Evolutionary conservation across 2,329 filamentous ascomycete genomes (phyloP).

Genomic region (Parastagonospora nodorum): DNA sequence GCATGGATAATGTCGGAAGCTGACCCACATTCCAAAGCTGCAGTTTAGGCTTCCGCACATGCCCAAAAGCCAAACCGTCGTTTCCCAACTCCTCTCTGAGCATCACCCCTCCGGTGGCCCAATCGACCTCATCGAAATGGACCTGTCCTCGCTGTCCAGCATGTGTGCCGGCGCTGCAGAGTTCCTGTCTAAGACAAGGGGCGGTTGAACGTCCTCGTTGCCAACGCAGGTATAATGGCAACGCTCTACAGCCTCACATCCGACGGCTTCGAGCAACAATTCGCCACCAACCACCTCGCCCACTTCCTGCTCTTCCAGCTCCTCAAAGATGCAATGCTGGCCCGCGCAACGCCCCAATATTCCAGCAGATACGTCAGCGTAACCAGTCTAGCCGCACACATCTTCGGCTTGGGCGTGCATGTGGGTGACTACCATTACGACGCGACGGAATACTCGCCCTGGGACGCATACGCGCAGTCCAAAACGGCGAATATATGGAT

Average conservation of each 20-base stretch:
- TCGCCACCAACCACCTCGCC: conserved; percentile 54
- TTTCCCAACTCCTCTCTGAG: conserved; percentile 5
- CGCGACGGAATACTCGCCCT: conserved; percentile 37
- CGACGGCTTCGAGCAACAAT: conserved; percentile 45
- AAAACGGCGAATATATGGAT: conserved; percentile 55
- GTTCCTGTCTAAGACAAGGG: conserved; percentile 7
- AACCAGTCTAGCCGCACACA: conserved; percentile 36
- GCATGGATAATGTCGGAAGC: no score
- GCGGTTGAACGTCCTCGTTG: conserved; percentile 26
- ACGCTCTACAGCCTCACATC: conserved; percentile 23
- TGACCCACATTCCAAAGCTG: no score
- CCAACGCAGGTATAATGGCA: conserved; percentile 42
- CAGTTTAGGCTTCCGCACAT: conserved; percentile 24
- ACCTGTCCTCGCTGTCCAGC: conserved; percentile 16
- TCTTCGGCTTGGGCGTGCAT: conserved; percentile 37
- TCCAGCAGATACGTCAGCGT: conserved; percentile 43
- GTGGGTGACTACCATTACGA: conserved; percentile 51
- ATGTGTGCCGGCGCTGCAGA: conserved; percentile 9
- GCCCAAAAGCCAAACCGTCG: conserved; percentile 8
- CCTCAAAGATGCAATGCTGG: conserved; percentile 51
- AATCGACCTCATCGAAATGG: conserved; percentile 21
- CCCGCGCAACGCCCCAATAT: conserved; percentile 40
- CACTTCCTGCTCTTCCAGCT: conserved; percentile 60
- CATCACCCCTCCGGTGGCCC: conserved; percentile 5
- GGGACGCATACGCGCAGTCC: conserved; percentile 54